phyloP scores from a whole-genome alignment of 2,329 filamentous ascomycete genomes.

The Calcarisporium arbuscula region DNA sequence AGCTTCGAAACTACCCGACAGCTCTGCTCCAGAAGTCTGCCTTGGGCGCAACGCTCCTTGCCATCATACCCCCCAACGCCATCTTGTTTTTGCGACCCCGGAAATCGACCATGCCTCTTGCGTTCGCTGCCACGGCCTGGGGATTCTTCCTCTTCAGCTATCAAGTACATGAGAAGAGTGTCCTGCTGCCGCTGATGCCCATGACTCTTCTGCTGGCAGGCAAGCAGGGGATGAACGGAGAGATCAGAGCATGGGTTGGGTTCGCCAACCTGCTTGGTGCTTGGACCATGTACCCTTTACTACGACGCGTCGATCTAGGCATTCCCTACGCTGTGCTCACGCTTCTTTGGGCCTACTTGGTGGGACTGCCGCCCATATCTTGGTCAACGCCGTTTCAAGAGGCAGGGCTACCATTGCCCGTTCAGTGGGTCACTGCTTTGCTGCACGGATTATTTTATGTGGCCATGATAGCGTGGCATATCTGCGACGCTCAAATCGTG shows the following conservation, averaged over 20 bases:
- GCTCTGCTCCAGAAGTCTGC: slow-evolving; percentile 70
- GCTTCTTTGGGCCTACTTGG: slow-evolving; percentile 82
- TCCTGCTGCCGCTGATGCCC: slow-evolving; percentile 82
- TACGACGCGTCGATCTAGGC: slow-evolving; percentile 75
- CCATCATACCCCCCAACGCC: slow-evolving; percentile 73
- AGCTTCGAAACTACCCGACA: slow-evolving; percentile 69
- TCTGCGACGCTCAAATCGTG: slow-evolving; percentile 59
- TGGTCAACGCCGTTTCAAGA: slow-evolving; percentile 60
- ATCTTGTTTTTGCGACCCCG: slow-evolving; percentile 74
- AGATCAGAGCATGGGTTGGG: slow-evolving; percentile 84
- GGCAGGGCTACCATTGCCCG: slow-evolving; percentile 15
- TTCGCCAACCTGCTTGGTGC: slow-evolving; percentile 84
- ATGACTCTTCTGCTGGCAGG: slow-evolving; percentile 85
- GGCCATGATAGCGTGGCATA: slow-evolving; percentile 75
- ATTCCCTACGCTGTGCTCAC: slow-evolving; percentile 83
- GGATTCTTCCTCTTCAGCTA: slow-evolving; percentile 97
- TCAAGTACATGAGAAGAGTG: slow-evolving; percentile 97
- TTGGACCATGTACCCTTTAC: slow-evolving; percentile 91
- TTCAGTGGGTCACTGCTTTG: slow-evolving; percentile 52
- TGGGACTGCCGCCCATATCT: slow-evolving; percentile 77
- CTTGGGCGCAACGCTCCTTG: slow-evolving; percentile 64
- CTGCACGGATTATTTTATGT: slow-evolving; percentile 72
- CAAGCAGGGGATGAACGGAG: slow-evolving; percentile 68
- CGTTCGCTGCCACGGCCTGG: slow-evolving; percentile 82
- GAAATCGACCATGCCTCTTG: slow-evolving; percentile 70